A percentile compares a stretch with the other conserved stretches of the same genome.
Conservation (phyloP, 495 filamentous ascomycete species). For the Aspergillus sclerotioniger region DNA sequence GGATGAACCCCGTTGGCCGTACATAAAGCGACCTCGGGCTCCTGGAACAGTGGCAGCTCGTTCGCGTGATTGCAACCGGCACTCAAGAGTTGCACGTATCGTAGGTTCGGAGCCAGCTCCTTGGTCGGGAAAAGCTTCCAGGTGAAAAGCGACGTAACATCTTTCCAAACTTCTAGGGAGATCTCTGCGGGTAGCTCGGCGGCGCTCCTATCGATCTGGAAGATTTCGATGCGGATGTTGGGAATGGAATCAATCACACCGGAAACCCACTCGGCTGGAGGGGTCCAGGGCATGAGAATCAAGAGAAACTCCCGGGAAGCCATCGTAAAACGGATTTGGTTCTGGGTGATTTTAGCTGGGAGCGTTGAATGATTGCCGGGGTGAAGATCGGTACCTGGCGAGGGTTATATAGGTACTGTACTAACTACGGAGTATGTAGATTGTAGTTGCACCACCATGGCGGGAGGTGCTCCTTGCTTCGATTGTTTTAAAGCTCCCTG, state of each 20-base stretch:
- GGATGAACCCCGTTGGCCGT: slow-evolving; percentile 63
- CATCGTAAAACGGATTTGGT: not conserved
- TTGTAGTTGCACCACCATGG: too few species aligned
- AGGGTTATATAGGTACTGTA: too few species aligned
- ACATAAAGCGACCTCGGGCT: slow-evolving; percentile 54
- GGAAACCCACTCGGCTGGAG: not conserved
- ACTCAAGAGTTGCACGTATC: slow-evolving; percentile 59
- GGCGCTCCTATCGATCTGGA: not conserved
- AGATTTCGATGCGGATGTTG: not conserved
- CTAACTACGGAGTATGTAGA: too few species aligned
- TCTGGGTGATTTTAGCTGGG: not conserved
- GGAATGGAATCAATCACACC: not conserved
- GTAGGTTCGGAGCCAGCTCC: slow-evolving; percentile 50
- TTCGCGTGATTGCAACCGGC: slow-evolving; percentile 61
- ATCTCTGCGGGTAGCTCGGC: not conserved
- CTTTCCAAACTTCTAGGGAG: not conserved
- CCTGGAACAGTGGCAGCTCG: slow-evolving; percentile 52
- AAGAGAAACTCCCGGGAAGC: not conserved
- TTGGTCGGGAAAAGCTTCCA: slow-evolving; percentile 24
- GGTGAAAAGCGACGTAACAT: slow-evolving; percentile 5
- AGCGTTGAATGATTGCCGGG: not conserved
- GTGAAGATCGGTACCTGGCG: not conserved
- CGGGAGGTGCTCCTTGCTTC: too few species aligned
- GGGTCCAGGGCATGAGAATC: not conserved
- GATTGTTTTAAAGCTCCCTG: too few species aligned